Base-by-base conservation (phyloP, 2,329 filamentous ascomycete genomes). In the Alternaria gaisen region DNA sequence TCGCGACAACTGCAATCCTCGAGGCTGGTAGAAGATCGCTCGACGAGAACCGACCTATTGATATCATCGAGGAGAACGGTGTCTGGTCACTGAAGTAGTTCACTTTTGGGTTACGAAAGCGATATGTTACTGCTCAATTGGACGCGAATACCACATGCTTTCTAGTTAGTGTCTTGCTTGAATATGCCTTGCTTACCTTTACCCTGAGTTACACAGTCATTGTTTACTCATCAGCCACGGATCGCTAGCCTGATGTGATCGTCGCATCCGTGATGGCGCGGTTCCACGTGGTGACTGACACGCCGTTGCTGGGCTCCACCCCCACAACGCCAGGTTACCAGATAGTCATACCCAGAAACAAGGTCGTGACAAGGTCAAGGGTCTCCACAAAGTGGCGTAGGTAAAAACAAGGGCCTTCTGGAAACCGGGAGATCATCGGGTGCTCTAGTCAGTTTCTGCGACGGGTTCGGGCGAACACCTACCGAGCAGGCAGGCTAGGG, bases 1-100 rank as follows among this genome's bases (percentile, higher is more conserved):
- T 97, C 71, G 92, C 92, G 14, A 97, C 94, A 0, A 96, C 93
- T 9, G 94, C 94, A 0, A 97, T 97, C 65, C 83, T 97, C 58
- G 91, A 97, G 80, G 94, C 94, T 1, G 94, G 94, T 0, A 84
- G 94, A 66, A 85, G 89, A 73, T 94, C 91, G 76, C 85, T 97
- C 71, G 93, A 97, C 77, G 92, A 97, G 84, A 86, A 86, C 58
- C 84, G 93, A 57, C 86, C 92, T 61, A 86, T 97, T 28, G 88
- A 88, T 76, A 96, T 97, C 71, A 83, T 87, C 68, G 82, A 88
- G 65, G 83, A 87, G 70, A 84, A 87, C 58, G 90, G 86, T 0
- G 78, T 81, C 28, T 96, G 92, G 92, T 88, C 84, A 70, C 78
- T 96, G 76, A 84, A 84, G 77, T 88, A 77, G 68, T 64, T 47